Evolutionary conservation across 1,284 basidiomycete genomes (phyloP).

Genomic region (Trichosporon sp.): DNA sequence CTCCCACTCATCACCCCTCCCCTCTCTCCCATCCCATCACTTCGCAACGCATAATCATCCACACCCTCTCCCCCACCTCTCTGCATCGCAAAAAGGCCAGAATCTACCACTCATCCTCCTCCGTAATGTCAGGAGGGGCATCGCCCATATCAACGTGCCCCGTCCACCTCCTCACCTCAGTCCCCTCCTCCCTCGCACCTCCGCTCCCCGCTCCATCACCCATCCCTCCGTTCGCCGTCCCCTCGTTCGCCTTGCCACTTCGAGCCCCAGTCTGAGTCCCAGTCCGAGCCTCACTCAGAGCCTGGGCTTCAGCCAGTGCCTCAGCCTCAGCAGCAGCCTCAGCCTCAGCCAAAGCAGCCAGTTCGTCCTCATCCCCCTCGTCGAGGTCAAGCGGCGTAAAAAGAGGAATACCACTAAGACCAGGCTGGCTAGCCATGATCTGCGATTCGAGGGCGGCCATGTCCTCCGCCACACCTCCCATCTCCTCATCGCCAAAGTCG

Average conservation of each 20-base stretch:
- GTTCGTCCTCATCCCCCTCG: slow-evolving; percentile 37
- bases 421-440: background rate
- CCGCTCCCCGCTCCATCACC: no score
- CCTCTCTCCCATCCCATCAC: background rate
- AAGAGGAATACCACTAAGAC: slow-evolving; percentile 24
- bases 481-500: slow-evolving; percentile 2
- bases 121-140: slow-evolving; percentile 10
- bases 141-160: slow-evolving; percentile 2
- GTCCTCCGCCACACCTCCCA: background rate
- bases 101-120: slow-evolving; percentile 32
- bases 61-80: background rate
- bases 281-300: no score
- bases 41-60: no score
- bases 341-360: slow-evolving; percentile 60
- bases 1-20: no score
- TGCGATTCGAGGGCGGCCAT: background rate
- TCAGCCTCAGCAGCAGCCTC: background rate
- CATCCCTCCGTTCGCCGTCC: no score
- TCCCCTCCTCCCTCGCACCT: no score
- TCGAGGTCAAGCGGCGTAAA: slow-evolving; percentile 36
- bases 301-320: no score
- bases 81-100: background rate
- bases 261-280: no score
- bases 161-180: no score
- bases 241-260: no score